Conservation (phyloP, 306 rosid species). For the Crotalaria pallida region DNA sequence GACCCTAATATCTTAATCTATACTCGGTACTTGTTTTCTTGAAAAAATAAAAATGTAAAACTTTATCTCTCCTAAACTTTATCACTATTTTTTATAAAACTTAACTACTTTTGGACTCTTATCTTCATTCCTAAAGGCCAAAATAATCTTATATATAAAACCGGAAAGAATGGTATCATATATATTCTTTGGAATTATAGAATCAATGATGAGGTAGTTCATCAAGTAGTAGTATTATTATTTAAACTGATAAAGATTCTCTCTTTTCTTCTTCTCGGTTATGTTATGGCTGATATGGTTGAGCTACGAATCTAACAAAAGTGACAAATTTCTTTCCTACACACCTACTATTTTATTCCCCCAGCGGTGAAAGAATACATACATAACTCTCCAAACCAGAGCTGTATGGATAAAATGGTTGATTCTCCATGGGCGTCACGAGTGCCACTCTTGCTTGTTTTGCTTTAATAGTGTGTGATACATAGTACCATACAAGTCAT, state of each 20-base stretch:
- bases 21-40: no score
- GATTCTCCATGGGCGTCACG: not conserved
- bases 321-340: constrained; percentile 8
- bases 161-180: no score
- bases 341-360: not conserved
- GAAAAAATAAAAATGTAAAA: no score
- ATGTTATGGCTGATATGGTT: constrained; percentile 6
- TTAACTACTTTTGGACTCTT: no score
- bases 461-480: not conserved
- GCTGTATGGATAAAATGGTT: not conserved
- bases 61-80: no score
- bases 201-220: not conserved
- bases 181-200: not conserved
- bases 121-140: no score
- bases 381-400: not conserved
- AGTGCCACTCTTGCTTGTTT: not conserved
- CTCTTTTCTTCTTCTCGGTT: not conserved
- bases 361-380: not conserved
- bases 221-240: no score
- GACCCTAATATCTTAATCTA: no score
- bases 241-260: not conserved
- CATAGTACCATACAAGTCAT: no score
- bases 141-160: no score
- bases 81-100: no score
- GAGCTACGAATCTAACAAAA: constrained; percentile 17